Evolutionary conservation across 2,329 filamentous ascomycete species (phyloP), one percentile per base, ranked within the genome.

Genomic region (Pseudonectria foliicola): DNA sequence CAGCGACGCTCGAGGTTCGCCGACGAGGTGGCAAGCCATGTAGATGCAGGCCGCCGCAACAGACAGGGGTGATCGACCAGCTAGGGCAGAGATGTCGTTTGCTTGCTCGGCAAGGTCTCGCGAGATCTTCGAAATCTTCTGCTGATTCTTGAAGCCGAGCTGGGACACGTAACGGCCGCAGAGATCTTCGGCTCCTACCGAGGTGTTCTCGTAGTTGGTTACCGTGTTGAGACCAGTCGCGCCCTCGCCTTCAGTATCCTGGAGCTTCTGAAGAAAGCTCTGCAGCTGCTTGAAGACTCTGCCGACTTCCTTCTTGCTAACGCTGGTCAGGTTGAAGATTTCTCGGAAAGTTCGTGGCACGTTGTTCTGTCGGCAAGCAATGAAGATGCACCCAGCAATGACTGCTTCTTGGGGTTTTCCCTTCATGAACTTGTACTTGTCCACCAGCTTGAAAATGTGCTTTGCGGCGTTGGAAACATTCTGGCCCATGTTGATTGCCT

Each of bases 251-350:
- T 63, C 61, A n/a, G 54, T 56, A 45, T 82, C 80, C 54, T 86
- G 77, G 33, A 81, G 75, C 51, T 80, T 80, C 53, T 82, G 79
- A 54, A 96, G 75, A 64, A 94, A 95, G 49, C 82, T 80, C 64
- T 96, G 89, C 29, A 98, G 72, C 38, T 80, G 71, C 68, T 98
- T 98, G 75, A 95, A 98, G 15, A 90, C 90, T 38, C 89, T 74
- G 14, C 92, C 92, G 44, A 98, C 95, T 57, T 98, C 93, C 67
- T 96, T 96, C 70, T 96, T 95, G 41, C 83, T 82, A 18, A 98
- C 90, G 49, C 85, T 86, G 7, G 92, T 98, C 59, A 96, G 71
- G 42, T 87, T 82, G 65, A 85, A 93, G 53, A 98, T 92, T 61
- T 98, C 93, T 31, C 85, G 80, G 66, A 98, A 98, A 4, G 88